Evolutionary conservation across 192 early-diverging fungal species (phyloP), one percentile per base, ranked within the genome.

Genomic region (Funneliformis mosseae): DNA sequence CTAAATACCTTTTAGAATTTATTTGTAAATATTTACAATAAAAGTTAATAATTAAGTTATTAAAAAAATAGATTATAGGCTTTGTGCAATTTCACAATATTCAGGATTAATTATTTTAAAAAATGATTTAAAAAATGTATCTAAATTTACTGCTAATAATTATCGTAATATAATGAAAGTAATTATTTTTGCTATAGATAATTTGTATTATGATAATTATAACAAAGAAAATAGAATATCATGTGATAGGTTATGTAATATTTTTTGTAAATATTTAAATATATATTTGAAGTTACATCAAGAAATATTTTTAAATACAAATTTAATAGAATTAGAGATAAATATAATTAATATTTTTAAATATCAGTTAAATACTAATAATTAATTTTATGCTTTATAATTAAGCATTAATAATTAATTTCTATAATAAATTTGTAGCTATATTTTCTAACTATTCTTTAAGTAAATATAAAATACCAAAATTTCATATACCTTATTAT

Each of bases 281-380:
- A 67, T 67, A 4, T 67, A 67, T 7, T 6, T 66, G 63, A 66
- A 33, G 14, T 4, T 38, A 0, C 7, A 16, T 0, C 9, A 67
- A 1, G 8, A 67, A 67, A 4, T 3, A 28, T 67, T 67, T 33
- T 28, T 10, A 0, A 1, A 67, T 0, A 5, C 1, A 0, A 8
- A 67, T 28, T 67, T 67, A 1, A 10, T 0, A 14, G 16, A 67
- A 33, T 38, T 67, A 1, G 4, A 67, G 16, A 25, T 67, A 92
- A 80, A 89, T 92, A 18, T 55, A 55, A 21, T 55, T 21, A 21
- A 55, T 16, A 50, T 16, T 4, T 50, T 16, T 50, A 50, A 50
- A 14, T 16, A 4, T 50, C 16, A 45, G 33, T 33, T 3, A 33
- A 33, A 45, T 45, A 45, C 5, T 4, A 0, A 45, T 45, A 45